Base-by-base conservation (phyloP, 2,329 filamentous ascomycete genomes). In the Hawksworthiomyces lignivorus region DNA sequence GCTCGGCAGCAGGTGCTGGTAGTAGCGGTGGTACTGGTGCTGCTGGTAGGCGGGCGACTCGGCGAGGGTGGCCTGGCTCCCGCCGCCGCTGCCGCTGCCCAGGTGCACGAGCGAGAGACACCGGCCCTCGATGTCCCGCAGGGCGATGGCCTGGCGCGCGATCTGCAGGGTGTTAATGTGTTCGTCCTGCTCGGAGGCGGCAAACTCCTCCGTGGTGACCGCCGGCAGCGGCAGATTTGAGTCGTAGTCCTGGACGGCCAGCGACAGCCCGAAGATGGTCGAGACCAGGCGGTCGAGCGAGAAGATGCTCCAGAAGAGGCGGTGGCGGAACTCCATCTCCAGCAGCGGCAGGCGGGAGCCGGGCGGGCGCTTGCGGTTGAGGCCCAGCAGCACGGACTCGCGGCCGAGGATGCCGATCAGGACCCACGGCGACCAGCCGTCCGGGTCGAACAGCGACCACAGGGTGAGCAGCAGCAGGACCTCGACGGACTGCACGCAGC, bases 271-370 rank as follows among this genome's bases (percentile, higher is more conserved):
- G 6, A 60, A 56, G 0, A 64, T 64, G 3, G 61, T 54, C n/a
- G 63, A 58, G 49, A 67, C 62, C 63, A 69, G 67, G 14, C 66
- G 60, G 42, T 69, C 66, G 4, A 69, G 51, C 3, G 64, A 62
- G 44, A 62, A 67, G 8, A 67, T 62, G 30, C 63, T 67, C 66
- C 66, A 69, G 45, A 61, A 65, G 1, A 69, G 51, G 1, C 66
- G 62, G 37, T 64, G 63, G 2, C 38, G 39, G 24, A 52, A 47
- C 44, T 61, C 59, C 31, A 53, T 44, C 14, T 52, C 52, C 9
- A 48, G 48, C 11, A 54, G 46, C 5, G 51, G 49, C 15, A 50
- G 36, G 2, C 50, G 41, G 12, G 56, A 50, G 15, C 60, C 57
- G 4, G 59, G 53, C 2, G 55, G 48, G 2, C 52, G 47, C 12